Evolutionary conservation across 768 basidiomycete species (phyloP), one percentile per base, ranked within the genome.

Genomic region (Hygrophorus pudorinus): DNA sequence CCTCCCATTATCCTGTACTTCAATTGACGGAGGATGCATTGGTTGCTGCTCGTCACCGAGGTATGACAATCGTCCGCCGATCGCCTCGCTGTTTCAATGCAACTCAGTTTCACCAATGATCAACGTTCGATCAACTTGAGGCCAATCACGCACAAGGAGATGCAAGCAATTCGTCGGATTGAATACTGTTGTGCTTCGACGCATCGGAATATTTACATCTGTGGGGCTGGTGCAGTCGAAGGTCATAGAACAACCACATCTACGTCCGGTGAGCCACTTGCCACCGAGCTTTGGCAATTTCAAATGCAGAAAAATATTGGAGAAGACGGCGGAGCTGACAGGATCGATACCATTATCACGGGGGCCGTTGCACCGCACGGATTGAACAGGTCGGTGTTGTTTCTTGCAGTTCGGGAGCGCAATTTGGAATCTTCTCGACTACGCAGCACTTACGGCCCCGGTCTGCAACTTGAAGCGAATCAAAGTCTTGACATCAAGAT

Each of bases 331-430:
- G 8, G 48, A 43, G 0, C 38, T 52, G 11, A 87, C 84, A 0
- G 75, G 73, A 72, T 88, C 5, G 87, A 89, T 55, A 84, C 80
- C 1, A 75, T 90, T 51, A 79, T 89, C 29, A 62, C 67, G 1
- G 81, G 87, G 16, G 68, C 64, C 2, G 78, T 79, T 2, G 68
- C 82, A 4, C 82, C 78, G 7, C 85, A 85, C 53, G 83, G 82
- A 12, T 56, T 56, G 39, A 72, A 73, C 47, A 65, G 41, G 79
- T 81, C 18, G 16, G 27, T 13, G n/a, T 28, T 11, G 0, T 16
- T 21, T n/a, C n/a, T 21, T n/a, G 24, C 24, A 24, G 7, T 24
- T 7, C 44, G 81, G 79, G 14, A 57, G 57, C 45, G 63, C 65
- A 13, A 61, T 79, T 28, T 82, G 77, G 73, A 88, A 81, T 51